Conservation (phyloP, 2,329 filamentous ascomycete genomes). For the Sporothrix curviconia region DNA sequence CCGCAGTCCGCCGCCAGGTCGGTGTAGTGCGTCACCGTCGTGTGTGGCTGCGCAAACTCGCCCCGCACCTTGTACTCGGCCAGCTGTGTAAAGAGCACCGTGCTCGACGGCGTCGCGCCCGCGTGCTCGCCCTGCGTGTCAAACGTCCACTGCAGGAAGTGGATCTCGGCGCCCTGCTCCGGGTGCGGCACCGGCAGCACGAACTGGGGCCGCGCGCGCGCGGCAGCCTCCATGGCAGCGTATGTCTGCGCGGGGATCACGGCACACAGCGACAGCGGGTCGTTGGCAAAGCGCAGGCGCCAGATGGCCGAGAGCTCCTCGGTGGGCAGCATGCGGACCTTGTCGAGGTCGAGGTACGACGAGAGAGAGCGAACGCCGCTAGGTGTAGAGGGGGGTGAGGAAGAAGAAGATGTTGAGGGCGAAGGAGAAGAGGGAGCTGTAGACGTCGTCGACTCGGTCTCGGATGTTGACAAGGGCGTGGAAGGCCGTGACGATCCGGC, state of each 20-base stretch:
- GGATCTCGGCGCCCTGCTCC: constrained; percentile 73
- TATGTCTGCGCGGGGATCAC: constrained; percentile 71
- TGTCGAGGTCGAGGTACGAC: constrained; percentile 67
- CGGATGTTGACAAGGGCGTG: neutral
- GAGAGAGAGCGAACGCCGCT: constrained; percentile 34
- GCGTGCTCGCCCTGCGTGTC: constrained; percentile 36
- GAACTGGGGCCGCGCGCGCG: constrained; percentile 75
- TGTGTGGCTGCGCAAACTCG: constrained; percentile 86
- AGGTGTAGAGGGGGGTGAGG: neutral
- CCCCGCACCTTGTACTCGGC: constrained; percentile 88
- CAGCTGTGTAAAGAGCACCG: constrained; percentile 87
- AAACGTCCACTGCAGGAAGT: constrained; percentile 95
- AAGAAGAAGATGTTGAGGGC: neutral
- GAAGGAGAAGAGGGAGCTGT: neutral
- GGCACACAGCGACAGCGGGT: constrained; percentile 74
- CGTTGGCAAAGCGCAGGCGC: constrained; percentile 76
- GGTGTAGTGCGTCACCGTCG: constrained; percentile 83
- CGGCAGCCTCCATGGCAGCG: constrained; percentile 61
- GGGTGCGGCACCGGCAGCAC: constrained; percentile 76
- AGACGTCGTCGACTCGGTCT: neutral
- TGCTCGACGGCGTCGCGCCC: constrained; percentile 52
- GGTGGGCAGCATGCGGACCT: constrained; percentile 63
- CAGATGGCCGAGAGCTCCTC: constrained; percentile 84
- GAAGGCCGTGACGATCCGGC: neutral
- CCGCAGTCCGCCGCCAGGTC: constrained; percentile 70